Percentiles rank a stretch among this genome's conserved stretches.
These are phyloP conservation scores for Vanilla planifolia DNA, from an alignment of 106 monocot species.

Conservation along the genomic window DNA sequence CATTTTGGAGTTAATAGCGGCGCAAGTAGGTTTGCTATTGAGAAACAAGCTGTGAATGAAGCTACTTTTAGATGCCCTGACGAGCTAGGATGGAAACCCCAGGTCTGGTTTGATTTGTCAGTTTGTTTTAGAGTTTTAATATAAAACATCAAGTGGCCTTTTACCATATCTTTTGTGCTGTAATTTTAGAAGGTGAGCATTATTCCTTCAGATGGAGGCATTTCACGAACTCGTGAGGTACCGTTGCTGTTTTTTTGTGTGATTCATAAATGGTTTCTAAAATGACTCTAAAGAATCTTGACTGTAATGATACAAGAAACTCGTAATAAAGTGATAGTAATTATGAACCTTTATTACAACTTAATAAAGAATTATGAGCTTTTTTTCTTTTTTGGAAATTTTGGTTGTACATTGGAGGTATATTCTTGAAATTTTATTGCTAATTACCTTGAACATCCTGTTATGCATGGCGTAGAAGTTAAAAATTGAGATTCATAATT, in stretches of 20 bases:
- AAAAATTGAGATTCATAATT: too few relatives aligned
- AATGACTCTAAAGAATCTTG: background rate
- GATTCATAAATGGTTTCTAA: background rate
- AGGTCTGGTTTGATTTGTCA: conserved; percentile 27
- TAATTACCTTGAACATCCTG: too few relatives aligned
- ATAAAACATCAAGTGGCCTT: background rate
- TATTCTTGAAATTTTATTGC: too few relatives aligned
- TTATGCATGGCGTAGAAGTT: too few relatives aligned
- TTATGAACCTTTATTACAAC: too few relatives aligned
- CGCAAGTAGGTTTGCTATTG: conserved; percentile 78
- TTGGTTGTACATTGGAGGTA: too few relatives aligned
- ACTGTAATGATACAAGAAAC: too few relatives aligned
- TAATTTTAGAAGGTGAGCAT: conserved; percentile 4
- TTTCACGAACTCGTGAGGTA: conserved; percentile 7
- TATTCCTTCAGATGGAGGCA: conserved; percentile 8
- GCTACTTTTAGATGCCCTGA: conserved; percentile 92
- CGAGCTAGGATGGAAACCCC: conserved; percentile 97
- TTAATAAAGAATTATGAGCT: too few relatives aligned
- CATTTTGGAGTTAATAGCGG: conserved; percentile 98
- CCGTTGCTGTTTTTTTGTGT: background rate
- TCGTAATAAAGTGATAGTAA: too few relatives aligned
- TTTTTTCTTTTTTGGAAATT: too few relatives aligned
- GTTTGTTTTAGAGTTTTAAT: background rate
- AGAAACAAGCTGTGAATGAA: conserved; percentile 91
- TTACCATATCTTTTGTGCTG: background rate